Percentiles rank a stretch among this genome's conserved stretches.
phyloP scores from a whole-genome alignment of 495 filamentous ascomycete genomes.

The Pyrenopolyporus hunteri region DNA sequence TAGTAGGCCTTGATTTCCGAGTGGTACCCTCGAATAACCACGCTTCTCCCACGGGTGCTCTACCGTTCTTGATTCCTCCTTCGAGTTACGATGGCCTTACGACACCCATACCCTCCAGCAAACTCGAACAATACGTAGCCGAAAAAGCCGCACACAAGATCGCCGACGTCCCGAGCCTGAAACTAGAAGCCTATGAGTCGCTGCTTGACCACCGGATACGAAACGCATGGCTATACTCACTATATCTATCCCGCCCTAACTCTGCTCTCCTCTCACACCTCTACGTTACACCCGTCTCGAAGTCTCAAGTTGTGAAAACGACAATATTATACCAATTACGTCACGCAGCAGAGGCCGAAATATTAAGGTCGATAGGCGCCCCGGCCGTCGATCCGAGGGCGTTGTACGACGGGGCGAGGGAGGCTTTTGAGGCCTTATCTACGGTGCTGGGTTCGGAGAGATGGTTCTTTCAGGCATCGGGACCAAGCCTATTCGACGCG shows the following conservation, averaged over 20 bases:
- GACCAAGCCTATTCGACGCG: constrained; percentile 82
- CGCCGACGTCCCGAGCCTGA: constrained; percentile 30
- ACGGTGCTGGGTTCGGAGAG: constrained; percentile 65
- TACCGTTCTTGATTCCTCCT: constrained; percentile 84
- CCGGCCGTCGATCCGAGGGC: constrained; percentile 63
- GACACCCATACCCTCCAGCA: constrained; percentile 63
- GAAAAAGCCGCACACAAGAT: constrained; percentile 38
- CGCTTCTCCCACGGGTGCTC: constrained; percentile 82
- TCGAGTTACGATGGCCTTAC: constrained; percentile 34
- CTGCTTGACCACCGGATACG: constrained; percentile 82
- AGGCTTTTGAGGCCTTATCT: constrained; percentile 78
- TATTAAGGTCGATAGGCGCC: constrained; percentile 63
- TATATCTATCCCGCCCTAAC: constrained; percentile 77
- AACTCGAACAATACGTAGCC: constrained; percentile 72
- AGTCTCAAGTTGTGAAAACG: constrained; percentile 65
- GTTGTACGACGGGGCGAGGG: constrained; percentile 70
- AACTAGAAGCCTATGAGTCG: constrained; percentile 79
- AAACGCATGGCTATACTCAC: constrained; percentile 81
- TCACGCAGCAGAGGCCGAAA: constrained; percentile 71
- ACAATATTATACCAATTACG: constrained; percentile 69
- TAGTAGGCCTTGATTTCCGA: constrained; percentile 71
- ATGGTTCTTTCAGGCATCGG: constrained; percentile 49
- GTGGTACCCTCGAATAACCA: constrained; percentile 86
- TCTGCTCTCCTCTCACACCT: constrained; percentile 65
- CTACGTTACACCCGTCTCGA: constrained; percentile 71